Percentiles rank a stretch among this genome's conserved stretches.
Conservation (phyloP, 1,139 yeast species). For the Tardiomyces depauwii region DNA sequence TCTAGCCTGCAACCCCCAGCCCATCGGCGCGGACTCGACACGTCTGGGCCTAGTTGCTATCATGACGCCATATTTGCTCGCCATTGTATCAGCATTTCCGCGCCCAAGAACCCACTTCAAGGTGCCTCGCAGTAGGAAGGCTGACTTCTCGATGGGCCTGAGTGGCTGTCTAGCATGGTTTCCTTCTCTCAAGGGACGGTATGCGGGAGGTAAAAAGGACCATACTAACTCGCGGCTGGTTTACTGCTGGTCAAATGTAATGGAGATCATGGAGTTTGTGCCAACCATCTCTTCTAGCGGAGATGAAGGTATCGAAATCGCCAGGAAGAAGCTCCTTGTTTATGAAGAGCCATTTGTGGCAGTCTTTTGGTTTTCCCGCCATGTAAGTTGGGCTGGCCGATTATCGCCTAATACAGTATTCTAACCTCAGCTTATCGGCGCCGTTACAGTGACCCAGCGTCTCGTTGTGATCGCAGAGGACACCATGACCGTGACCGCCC, state of each 20-base stretch:
- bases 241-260: constrained; percentile 51
- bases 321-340: constrained; percentile 37
- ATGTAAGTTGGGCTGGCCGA: constrained; percentile 2
- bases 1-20: constrained; percentile 36
- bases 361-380: constrained; percentile 49
- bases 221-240: constrained; percentile 40
- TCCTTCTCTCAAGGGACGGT: constrained; percentile 28
- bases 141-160: constrained; percentile 25
- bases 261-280: constrained; percentile 45
- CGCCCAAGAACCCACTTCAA: constrained; percentile 43
- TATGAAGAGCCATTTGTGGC: constrained; percentile 39
- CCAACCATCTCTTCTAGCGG: constrained; percentile 32
- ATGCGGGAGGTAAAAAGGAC: constrained; percentile 12
- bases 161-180: constrained; percentile 52
- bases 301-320: constrained; percentile 28
- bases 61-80: constrained; percentile 41
- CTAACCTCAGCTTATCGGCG: constrained; percentile 27
- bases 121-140: constrained; percentile 35
- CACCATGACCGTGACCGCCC: constrained; percentile 28
- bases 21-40: constrained; percentile 37
- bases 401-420: constrained; percentile 10
- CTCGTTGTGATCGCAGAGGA: constrained; percentile 32
- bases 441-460: constrained; percentile 39
- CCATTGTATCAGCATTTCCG: constrained; percentile 47
- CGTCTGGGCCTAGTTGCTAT: constrained; percentile 53